Evolutionary conservation across 2,329 filamentous ascomycete species (phyloP).

Genomic region (Immersiporthe knoxdaviesiana): DNA sequence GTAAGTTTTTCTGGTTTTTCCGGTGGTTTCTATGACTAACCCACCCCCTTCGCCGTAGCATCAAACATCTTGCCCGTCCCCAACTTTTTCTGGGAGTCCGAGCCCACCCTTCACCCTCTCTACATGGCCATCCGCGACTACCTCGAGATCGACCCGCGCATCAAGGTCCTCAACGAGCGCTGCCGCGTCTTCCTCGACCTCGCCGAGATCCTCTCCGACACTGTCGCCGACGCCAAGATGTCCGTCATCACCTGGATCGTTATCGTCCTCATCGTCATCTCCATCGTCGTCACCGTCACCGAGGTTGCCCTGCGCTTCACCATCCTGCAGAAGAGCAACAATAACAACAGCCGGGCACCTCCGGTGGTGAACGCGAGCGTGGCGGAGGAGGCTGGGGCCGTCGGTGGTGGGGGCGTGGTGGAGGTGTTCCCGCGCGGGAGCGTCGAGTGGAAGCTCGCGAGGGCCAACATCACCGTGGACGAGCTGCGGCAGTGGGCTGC

Average conservation of each 20-base stretch:
- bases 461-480: conserved; percentile 36
- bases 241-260: conserved; percentile 97
- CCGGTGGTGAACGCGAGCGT: conserved; percentile 12
- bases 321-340: conserved; percentile 59
- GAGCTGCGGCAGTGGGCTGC: conserved; percentile 36
- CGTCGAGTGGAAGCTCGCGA: conserved; percentile 31
- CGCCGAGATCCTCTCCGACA: conserved; percentile 91
- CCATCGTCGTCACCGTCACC: conserved; percentile 86
- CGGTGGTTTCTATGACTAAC: not conserved
- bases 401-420: not conserved
- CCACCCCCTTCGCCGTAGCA: conserved; percentile 55
- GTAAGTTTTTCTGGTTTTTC: conserved; percentile 57
- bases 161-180: conserved; percentile 95
- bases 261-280: conserved; percentile 88
- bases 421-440: conserved; percentile 25
- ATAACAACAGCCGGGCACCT: conserved; percentile 17
- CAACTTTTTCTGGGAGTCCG: conserved; percentile 98
- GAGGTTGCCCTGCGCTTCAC: conserved; percentile 88
- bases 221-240: conserved; percentile 93
- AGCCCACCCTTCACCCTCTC: conserved; percentile 91
- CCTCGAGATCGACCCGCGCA: conserved; percentile 93
- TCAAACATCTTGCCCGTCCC: conserved; percentile 96
- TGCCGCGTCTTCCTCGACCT: conserved; percentile 96
- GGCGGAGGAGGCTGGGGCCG: not conserved
- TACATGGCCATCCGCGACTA: conserved; percentile 96